Evolutionary conservation across 2,329 filamentous ascomycete species (phyloP).

Genomic region (Teratosphaeriaceae sp.): DNA sequence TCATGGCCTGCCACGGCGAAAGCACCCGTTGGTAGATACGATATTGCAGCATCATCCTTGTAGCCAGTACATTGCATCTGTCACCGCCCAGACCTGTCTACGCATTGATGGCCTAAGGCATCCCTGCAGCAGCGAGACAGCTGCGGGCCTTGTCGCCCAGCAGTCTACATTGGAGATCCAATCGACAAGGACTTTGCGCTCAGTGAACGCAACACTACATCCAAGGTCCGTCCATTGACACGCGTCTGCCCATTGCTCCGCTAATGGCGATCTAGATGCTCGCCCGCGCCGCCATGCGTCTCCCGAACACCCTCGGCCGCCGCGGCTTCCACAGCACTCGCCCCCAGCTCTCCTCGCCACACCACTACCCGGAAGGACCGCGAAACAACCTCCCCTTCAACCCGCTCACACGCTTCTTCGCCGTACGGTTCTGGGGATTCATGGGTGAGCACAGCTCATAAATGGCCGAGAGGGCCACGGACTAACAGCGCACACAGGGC

Average conservation of each 20-base stretch:
- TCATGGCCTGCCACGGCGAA: neutral
- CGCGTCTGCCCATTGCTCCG: neutral
- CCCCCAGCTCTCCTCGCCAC: conserved; percentile 76
- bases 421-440: conserved; percentile 74
- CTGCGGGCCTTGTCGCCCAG: too few species aligned
- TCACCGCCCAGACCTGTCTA: too few species aligned
- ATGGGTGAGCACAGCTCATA: conserved; percentile 48
- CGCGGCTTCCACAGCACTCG: conserved; percentile 93
- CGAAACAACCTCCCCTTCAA: conserved; percentile 97
- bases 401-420: conserved; percentile 82
- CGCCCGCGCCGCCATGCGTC: conserved; percentile 49
- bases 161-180: too few species aligned
- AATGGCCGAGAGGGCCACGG: conserved; percentile 4
- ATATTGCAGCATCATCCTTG: too few species aligned
- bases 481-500: conserved; percentile 33
- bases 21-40: neutral
- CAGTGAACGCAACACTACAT: neutral
- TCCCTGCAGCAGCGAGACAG: too few species aligned
- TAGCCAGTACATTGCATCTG: too few species aligned
- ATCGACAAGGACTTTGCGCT: too few species aligned
- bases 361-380: conserved; percentile 97
- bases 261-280: conserved; percentile 21
- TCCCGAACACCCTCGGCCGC: conserved; percentile 60
- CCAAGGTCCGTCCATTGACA: neutral
- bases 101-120: too few species aligned